phyloP scores from a whole-genome alignment of 108 stramenopile genomes.

The Cyclotella sp. region DNA sequence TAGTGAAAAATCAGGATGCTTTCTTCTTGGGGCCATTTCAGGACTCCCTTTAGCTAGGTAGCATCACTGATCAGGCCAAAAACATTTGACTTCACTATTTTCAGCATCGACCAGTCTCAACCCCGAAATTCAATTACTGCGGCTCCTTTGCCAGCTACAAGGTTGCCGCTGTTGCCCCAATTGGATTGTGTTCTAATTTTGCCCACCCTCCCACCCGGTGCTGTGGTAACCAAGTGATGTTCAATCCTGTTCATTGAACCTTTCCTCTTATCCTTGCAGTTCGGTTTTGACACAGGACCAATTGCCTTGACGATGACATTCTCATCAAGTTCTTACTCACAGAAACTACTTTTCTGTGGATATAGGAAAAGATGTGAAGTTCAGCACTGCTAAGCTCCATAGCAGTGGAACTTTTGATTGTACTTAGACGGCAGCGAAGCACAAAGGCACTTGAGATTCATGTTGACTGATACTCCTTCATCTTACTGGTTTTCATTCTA shows the following conservation, averaged over 20 bases:
- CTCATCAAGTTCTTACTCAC: background rate
- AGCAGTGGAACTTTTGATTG: background rate
- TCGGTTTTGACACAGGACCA: conserved; percentile 11
- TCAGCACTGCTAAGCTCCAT: background rate
- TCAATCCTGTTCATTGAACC: too few relatives aligned
- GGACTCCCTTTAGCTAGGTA: too few relatives aligned
- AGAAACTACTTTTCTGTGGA: background rate
- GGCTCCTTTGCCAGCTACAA: too few relatives aligned
- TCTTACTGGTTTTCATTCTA: background rate
- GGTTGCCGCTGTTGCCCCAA: too few relatives aligned
- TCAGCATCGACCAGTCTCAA: too few relatives aligned
- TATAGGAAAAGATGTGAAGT: background rate
- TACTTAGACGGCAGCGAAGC: background rate
- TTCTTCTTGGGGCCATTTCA: too few relatives aligned
- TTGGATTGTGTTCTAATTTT: too few relatives aligned
- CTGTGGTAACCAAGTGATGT: background rate
- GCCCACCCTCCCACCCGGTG: too few relatives aligned
- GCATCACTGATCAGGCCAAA: too few relatives aligned
- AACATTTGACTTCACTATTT: too few relatives aligned
- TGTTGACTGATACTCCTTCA: background rate
- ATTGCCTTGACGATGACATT: background rate
- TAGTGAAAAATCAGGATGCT: too few relatives aligned
- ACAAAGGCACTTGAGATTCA: background rate
- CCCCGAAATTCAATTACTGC: too few relatives aligned
- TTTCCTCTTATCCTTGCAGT: background rate